These are phyloP conservation scores for Byssothecium circinans DNA, from an alignment of 2,329 filamentous ascomycete species.

Conservation along the genomic window DNA sequence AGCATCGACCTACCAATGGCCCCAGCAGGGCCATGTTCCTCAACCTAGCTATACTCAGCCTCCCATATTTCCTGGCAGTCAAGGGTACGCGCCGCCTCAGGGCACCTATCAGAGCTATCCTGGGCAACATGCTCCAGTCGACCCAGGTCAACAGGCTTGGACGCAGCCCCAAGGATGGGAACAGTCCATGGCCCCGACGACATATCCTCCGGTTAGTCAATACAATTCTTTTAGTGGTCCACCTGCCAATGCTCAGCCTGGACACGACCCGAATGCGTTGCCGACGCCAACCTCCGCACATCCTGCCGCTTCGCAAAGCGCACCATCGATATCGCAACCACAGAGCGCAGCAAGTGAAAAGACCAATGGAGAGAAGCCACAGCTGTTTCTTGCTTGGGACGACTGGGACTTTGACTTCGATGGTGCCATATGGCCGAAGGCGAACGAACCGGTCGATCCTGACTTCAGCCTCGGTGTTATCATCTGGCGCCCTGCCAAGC, in stretches of 20 bases:
- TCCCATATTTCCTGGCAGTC: conserved; percentile 20
- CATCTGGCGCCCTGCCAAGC: conserved; percentile 49
- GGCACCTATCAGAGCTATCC: conserved; percentile 22
- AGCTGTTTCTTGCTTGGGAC: conserved; percentile 40
- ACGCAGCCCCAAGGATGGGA: conserved; percentile 28
- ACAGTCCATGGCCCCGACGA: conserved; percentile 16
- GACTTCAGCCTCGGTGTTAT: conserved; percentile 51
- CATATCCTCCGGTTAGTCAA: conserved; percentile 19
- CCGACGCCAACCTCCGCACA: conserved; percentile 32
- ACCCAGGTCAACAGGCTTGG: conserved; percentile 28
- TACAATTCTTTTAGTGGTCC: conserved; percentile 19
- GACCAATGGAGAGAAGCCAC: conserved; percentile 23
- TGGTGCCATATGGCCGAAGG: conserved; percentile 48
- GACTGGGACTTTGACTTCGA: conserved; percentile 50
- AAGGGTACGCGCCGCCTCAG: conserved; percentile 25
- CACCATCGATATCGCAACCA: conserved; percentile 14
- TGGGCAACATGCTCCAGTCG: conserved; percentile 19
- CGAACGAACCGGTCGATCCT: conserved; percentile 49
- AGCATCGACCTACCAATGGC: conserved; percentile 29
- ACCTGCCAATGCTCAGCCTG: conserved; percentile 8
- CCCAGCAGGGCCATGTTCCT: conserved; percentile 21
- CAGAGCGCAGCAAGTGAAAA: conserved; percentile 21
- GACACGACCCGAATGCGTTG: conserved; percentile 29
- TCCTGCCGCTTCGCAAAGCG: conserved; percentile 15
- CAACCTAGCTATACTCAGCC: conserved; percentile 27